Evolutionary conservation across 1,139 yeast species (phyloP), one percentile per base, ranked within the genome.

Genomic region (Scheffersomyces illinoinensis): DNA sequence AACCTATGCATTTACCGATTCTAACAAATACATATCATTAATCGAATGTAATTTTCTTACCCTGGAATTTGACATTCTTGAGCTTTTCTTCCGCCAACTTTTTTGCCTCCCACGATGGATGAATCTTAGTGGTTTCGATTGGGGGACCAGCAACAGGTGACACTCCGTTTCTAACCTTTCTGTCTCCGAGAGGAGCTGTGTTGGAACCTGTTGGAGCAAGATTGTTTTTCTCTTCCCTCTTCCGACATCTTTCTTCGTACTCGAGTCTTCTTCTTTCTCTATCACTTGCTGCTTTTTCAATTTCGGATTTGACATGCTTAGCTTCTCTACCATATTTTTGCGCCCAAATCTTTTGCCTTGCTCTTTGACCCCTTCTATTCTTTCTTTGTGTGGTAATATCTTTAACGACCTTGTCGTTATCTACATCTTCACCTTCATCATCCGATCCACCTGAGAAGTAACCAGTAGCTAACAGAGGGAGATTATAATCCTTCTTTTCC

Each of bases 41-140:
- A 63, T 84, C 87, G 71, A 93, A 93, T 2, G 83, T 86, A 67
- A 90, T 84, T 79, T 93, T 95, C 76, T 91, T 93, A 71, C 98
- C 99, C 56, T 81, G 75, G 69, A 93, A 93, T 68, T 89, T 87
- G 55, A 84, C 87, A 60, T 85, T 85, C 73, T 85, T 85, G 62
- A 80, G 71, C 66, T 86, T 84, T 70, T 89, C 88, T 74, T 91
- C 90, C 58, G 90, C 91, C 60, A 79, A 72, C 73, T 82, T 84
- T 76, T 89, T 89, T 20, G 99, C 99, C 67, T 87, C 88, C 99
- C 99, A 95, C 2, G 99, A 95, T 19, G 99, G 99, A 84, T 95
- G 99, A 59, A 91, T 71, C 19, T 72, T 66, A 52, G 61, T 56
- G 46, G 56, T 62, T 5, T 48, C 51, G 4, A n/a, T 21, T 20